Evolutionary conservation across 129 eudicot species (phyloP).

Genomic region (Ambrosia artemisiifolia): DNA sequence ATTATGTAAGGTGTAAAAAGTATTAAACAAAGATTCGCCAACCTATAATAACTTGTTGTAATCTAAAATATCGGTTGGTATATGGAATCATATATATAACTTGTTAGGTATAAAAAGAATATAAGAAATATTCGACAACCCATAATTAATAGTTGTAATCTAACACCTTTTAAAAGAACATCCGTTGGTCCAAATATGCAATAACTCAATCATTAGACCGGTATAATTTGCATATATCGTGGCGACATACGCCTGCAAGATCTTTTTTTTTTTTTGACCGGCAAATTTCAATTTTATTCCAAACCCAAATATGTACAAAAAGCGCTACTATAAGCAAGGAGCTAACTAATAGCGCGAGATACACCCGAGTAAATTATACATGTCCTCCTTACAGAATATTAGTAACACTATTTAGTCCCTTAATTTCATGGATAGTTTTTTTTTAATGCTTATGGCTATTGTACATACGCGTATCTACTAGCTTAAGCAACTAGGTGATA

Average conservation of each 20-base stretch:
- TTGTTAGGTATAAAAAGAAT: slow-evolving; percentile 11
- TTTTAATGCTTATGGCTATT: too few relatives aligned
- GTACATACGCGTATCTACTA: too few relatives aligned
- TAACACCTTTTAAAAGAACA: slow-evolving; percentile 11
- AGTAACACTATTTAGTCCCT: not conserved
- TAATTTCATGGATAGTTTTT: not conserved
- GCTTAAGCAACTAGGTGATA: too few relatives aligned
- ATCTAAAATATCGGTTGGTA: not conserved
- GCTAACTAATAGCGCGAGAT: too few relatives aligned
- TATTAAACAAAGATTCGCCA: slow-evolving; percentile 3
- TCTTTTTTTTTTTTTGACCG: not conserved
- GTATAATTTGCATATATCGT: slow-evolving; percentile 27
- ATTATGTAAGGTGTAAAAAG: not conserved
- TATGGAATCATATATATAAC: not conserved
- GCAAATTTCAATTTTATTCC: too few relatives aligned
- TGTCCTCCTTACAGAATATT: not conserved
- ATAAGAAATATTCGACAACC: slow-evolving; percentile 35
- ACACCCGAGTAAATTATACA: not conserved
- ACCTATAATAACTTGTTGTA: not conserved
- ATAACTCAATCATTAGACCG: slow-evolving; percentile 34
- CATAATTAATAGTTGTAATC: slow-evolving; percentile 14
- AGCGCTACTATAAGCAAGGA: too few relatives aligned
- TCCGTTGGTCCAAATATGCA: not conserved
- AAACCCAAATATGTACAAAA: too few relatives aligned
- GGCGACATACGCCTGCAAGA: slow-evolving; percentile 18